phyloP scores from a whole-genome alignment of 306 rosid genomes.

The Cucurbita pepo region DNA sequence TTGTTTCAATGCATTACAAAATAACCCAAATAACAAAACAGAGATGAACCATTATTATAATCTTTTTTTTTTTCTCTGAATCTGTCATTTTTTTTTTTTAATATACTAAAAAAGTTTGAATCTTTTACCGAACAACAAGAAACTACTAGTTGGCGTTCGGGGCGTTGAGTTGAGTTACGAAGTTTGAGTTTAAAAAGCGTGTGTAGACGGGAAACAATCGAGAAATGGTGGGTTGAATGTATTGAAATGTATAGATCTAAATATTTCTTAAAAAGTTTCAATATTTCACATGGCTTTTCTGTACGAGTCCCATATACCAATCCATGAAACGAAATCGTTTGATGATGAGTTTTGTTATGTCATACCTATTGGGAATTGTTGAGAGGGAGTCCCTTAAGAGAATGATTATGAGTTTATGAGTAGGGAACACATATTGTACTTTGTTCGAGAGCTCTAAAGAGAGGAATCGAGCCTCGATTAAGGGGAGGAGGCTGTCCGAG shows the following conservation, averaged over 20 bases:
- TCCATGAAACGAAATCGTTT: too few species aligned
- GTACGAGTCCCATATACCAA: neutral
- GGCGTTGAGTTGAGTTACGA: too few species aligned
- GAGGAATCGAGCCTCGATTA: too few species aligned
- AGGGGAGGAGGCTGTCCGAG: too few species aligned
- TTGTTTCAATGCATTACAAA: neutral
- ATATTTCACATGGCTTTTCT: constrained; percentile 1
- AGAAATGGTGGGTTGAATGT: neutral
- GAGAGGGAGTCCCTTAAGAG: too few species aligned
- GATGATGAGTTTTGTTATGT: too few species aligned
- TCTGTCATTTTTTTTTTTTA: constrained; percentile 4
- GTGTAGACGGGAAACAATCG: neutral
- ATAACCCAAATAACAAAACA: neutral
- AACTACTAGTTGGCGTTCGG: too few species aligned
- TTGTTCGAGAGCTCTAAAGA: rapidly evolving
- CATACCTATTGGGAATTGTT: too few species aligned
- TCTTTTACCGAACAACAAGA: neutral
- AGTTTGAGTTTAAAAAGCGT: too few species aligned
- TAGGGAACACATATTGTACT: too few species aligned
- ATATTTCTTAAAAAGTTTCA: neutral
- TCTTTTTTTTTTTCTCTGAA: neutral
- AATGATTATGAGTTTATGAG: too few species aligned
- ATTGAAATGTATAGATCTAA: neutral
- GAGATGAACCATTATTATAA: neutral
- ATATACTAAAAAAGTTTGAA: neutral